A percentile compares a stretch with the other conserved stretches of the same genome.
Conservation (phyloP, 805 yeast species). For the Ogataea dorogensis region DNA sequence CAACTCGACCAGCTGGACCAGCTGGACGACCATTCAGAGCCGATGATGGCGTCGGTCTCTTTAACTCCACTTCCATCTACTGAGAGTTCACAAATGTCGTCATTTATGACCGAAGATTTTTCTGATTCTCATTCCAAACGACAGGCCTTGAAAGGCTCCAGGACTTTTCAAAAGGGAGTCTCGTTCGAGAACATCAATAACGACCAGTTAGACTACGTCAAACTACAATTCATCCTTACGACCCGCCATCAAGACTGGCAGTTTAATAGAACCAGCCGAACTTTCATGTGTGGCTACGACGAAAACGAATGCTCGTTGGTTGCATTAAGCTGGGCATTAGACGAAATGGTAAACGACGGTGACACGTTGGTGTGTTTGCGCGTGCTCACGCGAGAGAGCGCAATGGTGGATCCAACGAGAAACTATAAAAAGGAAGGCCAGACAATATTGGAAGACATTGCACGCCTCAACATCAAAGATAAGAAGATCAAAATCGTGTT, state of each 20-base stretch:
- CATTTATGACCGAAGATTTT: conserved; percentile 5
- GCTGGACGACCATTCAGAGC: conserved; percentile 11
- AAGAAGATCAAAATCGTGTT: conserved; percentile 42
- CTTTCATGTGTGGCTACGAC: conserved; percentile 45
- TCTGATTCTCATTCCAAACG: conserved; percentile 5
- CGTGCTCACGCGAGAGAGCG: conserved; percentile 38
- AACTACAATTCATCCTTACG: conserved; percentile 37
- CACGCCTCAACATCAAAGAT: conserved; percentile 33
- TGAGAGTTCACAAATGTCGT: conserved; percentile 3
- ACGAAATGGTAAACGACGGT: conserved; percentile 42
- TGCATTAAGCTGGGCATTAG: conserved; percentile 46
- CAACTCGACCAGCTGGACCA: conserved; percentile 15
- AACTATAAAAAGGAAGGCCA: conserved; percentile 37
- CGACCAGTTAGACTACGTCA: conserved; percentile 29
- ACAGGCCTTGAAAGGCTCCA: conserved; percentile 10
- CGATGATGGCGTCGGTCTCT: conserved; percentile 21
- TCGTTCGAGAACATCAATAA: conserved; percentile 44
- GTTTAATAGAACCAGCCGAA: conserved; percentile 38
- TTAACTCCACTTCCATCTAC: conserved; percentile 9
- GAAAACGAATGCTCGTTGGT: conserved; percentile 40
- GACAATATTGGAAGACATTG: conserved; percentile 32
- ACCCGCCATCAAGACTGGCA: conserved; percentile 37
- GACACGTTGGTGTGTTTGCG: conserved; percentile 46
- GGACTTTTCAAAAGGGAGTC: conserved; percentile 33
- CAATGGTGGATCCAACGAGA: conserved; percentile 18